Percentiles rank a stretch among this genome's conserved stretches.
phyloP scores from a whole-genome alignment of 768 basidiomycete genomes.

The Termitomyces sp. region DNA sequence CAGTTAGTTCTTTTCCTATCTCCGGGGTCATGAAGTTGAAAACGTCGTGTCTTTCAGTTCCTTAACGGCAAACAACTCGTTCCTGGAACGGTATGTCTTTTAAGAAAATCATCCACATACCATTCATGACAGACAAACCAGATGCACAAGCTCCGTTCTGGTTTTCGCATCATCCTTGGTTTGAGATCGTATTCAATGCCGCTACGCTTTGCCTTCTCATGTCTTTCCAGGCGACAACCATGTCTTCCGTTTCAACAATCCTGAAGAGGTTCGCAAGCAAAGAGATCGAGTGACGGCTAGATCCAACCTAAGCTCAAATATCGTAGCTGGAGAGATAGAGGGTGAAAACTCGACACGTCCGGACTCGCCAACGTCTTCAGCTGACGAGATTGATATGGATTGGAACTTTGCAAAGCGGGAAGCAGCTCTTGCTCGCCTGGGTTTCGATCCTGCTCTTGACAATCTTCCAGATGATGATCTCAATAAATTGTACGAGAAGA shows the following conservation, averaged over 20 bases:
- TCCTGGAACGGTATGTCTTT: slow-evolving; percentile 60
- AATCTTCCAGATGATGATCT: slow-evolving; percentile 93
- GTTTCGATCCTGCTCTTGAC: slow-evolving; percentile 85
- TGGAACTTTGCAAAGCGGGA: slow-evolving; percentile 98
- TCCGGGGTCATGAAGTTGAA: slow-evolving; percentile 1
- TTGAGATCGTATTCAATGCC: slow-evolving; percentile 22
- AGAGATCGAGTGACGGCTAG: slow-evolving; percentile 76
- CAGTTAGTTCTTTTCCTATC: slow-evolving; percentile 43
- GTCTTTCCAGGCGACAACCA: slow-evolving; percentile 76
- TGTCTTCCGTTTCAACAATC: slow-evolving; percentile 96
- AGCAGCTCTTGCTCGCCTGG: slow-evolving; percentile 82
- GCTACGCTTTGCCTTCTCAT: slow-evolving; percentile 4
- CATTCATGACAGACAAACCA: slow-evolving; percentile 16
- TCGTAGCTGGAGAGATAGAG: slow-evolving; percentile 65
- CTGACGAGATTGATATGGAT: slow-evolving; percentile 75
- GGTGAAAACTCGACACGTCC: slow-evolving; percentile 64
- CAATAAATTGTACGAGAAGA: slow-evolving; percentile 91
- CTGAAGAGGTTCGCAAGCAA: slow-evolving; percentile 89
- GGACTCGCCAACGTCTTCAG: slow-evolving; percentile 69
- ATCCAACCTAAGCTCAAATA: slow-evolving; percentile 61
- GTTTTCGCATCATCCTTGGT: slow-evolving; percentile 96
- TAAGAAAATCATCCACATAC: neutral
- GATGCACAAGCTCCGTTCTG: slow-evolving; percentile 86
- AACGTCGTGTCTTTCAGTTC: slow-evolving; percentile 46
- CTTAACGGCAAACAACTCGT: slow-evolving; percentile 88